Percentiles rank a stretch among this genome's conserved stretches.
These are phyloP conservation scores for Cupressus sempervirens DNA, from an alignment of 75 land plant genomes.

Conservation along the genomic window DNA sequence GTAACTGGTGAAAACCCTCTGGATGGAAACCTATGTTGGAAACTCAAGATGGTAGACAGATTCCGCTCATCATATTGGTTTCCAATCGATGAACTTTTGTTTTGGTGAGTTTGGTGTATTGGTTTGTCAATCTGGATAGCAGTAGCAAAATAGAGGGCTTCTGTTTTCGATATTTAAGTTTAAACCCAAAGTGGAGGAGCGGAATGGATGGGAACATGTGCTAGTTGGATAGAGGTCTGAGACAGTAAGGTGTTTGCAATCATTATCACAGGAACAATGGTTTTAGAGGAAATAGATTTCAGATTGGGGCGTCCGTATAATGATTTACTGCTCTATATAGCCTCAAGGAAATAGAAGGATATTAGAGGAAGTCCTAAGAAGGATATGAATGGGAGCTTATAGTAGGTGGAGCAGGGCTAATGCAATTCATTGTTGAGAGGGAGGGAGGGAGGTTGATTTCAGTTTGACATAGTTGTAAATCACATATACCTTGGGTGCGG, in stretches of 20 bases:
- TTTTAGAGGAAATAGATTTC: not conserved
- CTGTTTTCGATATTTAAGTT: not conserved
- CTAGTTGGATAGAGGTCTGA: not conserved
- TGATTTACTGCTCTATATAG: not conserved
- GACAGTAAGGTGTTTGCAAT: not conserved
- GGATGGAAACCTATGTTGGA: not conserved
- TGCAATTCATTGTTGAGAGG: conserved; percentile 1
- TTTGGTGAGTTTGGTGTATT: not conserved
- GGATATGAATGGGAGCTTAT: not conserved
- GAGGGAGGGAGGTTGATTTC: conserved; percentile 2
- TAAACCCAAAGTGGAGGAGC: not conserved
- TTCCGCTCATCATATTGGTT: not conserved
- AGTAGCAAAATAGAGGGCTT: not conserved
- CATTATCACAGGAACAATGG: not conserved
- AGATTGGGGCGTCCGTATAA: not conserved
- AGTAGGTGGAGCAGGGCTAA: not conserved
- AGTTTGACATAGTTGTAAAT: not conserved
- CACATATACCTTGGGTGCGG: not conserved
- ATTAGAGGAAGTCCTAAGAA: not conserved
- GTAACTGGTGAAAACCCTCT: not conserved
- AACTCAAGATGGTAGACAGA: not conserved
- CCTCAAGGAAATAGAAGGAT: not conserved
- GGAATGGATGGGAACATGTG: not conserved
- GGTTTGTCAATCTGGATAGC: not conserved
- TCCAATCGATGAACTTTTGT: not conserved